These are phyloP conservation scores for Avena sativa DNA, from an alignment of 176 grass and related monocot genomes.

Conservation along the genomic window DNA sequence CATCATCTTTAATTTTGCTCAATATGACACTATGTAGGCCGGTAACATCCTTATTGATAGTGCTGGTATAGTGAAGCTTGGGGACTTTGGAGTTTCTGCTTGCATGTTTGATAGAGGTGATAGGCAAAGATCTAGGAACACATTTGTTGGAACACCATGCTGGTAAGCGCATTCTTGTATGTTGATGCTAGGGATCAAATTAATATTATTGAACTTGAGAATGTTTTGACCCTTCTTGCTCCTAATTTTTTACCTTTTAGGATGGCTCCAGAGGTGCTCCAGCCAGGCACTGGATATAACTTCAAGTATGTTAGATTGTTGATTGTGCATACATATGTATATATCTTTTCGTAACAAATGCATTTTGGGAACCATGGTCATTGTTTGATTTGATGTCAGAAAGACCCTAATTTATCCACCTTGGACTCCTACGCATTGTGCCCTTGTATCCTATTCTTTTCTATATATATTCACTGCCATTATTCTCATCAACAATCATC, in stretches of 20 bases:
- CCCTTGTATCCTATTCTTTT: constrained; percentile 26
- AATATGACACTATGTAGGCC: constrained; percentile 63
- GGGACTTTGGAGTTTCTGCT: constrained; percentile 96
- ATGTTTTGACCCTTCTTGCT: constrained; percentile 37
- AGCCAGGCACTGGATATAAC: constrained; percentile 93
- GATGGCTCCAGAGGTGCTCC: constrained; percentile 99
- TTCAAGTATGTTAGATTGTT: constrained; percentile 85
- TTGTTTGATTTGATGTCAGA: constrained; percentile 23
- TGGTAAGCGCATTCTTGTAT: constrained; percentile 58
- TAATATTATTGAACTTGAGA: constrained; percentile 10
- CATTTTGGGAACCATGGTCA: neutral
- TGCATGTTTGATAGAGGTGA: constrained; percentile 99
- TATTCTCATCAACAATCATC: constrained; percentile 9
- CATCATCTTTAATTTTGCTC: constrained; percentile 22
- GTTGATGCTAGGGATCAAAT: constrained; percentile 6
- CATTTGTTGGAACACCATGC: constrained; percentile 99
- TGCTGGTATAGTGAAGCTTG: constrained; percentile 88
- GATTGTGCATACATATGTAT: constrained; percentile 24
- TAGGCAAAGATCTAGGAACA: constrained; percentile 94
- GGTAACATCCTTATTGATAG: constrained; percentile 96
- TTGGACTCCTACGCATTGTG: neutral
- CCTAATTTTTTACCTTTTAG: constrained; percentile 60
- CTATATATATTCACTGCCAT: constrained; percentile 1
- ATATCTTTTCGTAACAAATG: constrained; percentile 22
- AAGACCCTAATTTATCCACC: neutral